A percentile compares a stretch with the other conserved stretches of the same genome.
These are phyloP conservation scores for Cyclostephanos tholiformis DNA, from an alignment of 108 stramenopile genomes.

Conservation along the genomic window DNA sequence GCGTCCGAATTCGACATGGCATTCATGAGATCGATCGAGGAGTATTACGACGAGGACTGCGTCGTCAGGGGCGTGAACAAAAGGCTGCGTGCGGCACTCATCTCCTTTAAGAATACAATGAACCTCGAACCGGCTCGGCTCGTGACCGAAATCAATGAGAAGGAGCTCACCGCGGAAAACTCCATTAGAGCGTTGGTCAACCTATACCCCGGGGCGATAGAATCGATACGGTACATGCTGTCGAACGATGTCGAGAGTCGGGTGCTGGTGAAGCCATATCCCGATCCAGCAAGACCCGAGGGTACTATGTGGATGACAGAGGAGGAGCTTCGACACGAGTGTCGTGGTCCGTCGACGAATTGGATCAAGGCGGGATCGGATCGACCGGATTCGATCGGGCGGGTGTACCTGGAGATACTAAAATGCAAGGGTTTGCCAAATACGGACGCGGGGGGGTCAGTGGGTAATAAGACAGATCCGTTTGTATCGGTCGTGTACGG, in stretches of 20 bases:
- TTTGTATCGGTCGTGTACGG: conserved; percentile 55
- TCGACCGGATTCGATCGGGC: conserved; percentile 31
- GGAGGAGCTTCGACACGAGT: conserved; percentile 53
- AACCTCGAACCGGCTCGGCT: conserved; percentile 34
- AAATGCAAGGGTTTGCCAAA: conserved; percentile 64
- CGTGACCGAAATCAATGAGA: conserved; percentile 62
- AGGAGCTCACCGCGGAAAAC: conserved; percentile 37
- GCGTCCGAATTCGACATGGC: conserved; percentile 58
- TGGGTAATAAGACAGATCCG: conserved; percentile 66
- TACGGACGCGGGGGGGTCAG: conserved; percentile 55
- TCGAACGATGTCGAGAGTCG: conserved; percentile 23
- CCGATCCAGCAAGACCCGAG: conserved; percentile 55
- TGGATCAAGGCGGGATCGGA: conserved; percentile 71
- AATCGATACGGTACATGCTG: conserved; percentile 33
- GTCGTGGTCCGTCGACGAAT: conserved; percentile 51
- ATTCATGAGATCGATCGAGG: conserved; percentile 39
- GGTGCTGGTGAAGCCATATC: conserved; percentile 64
- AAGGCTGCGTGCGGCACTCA: neutral
- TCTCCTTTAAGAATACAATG: neutral
- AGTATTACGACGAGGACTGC: conserved; percentile 1
- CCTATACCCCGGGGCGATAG: conserved; percentile 33
- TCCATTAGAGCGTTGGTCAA: conserved; percentile 43
- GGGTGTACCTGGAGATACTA: conserved; percentile 63
- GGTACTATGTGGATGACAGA: conserved; percentile 56
- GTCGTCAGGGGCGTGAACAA: neutral